These are phyloP conservation scores for Malassezia brasiliensis DNA, from an alignment of 1,284 basidiomycete species.

Conservation along the genomic window DNA sequence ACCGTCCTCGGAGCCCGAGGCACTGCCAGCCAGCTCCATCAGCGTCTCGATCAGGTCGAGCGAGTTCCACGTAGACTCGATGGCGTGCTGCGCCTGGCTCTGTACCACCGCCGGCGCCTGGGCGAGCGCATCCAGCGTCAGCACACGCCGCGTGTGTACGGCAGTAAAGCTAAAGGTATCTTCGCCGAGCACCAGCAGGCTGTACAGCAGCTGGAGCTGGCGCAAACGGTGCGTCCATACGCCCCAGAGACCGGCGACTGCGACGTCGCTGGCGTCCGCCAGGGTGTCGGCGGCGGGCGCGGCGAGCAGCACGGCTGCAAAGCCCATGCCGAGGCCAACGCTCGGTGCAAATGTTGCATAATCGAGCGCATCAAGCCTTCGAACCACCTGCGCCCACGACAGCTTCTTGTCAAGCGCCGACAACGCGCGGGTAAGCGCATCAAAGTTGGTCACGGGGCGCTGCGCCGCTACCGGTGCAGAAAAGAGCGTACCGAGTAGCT, in stretches of 20 bases:
- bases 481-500: conserved; percentile 36
- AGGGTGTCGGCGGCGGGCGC: conserved; percentile 19
- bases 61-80: conserved; percentile 86
- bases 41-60: conserved; percentile 78
- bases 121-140: conserved; percentile 26
- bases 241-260: conserved; percentile 51
- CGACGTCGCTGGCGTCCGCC: conserved; percentile 20
- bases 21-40: conserved; percentile 80
- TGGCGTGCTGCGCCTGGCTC: conserved; percentile 59
- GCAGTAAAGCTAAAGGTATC: conserved; percentile 67
- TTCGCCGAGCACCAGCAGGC: conserved; percentile 67
- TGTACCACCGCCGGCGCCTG: conserved; percentile 63
- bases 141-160: conserved; percentile 31
- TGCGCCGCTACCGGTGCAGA: conserved; percentile 21
- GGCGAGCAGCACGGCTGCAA: conserved; percentile 45
- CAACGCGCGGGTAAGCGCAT: conserved; percentile 20
- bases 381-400: conserved; percentile 47
- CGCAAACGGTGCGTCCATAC: conserved; percentile 73
- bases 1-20: conserved; percentile 51
- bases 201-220: conserved; percentile 76
- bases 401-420: conserved; percentile 19
- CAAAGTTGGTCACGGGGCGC: conserved; percentile 26
- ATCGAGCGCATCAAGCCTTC: conserved; percentile 50
- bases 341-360: conserved; percentile 49
- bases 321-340: conserved; percentile 29